Conservation (phyloP, 169 alveolate species). For the Plasmodium relictum region DNA sequence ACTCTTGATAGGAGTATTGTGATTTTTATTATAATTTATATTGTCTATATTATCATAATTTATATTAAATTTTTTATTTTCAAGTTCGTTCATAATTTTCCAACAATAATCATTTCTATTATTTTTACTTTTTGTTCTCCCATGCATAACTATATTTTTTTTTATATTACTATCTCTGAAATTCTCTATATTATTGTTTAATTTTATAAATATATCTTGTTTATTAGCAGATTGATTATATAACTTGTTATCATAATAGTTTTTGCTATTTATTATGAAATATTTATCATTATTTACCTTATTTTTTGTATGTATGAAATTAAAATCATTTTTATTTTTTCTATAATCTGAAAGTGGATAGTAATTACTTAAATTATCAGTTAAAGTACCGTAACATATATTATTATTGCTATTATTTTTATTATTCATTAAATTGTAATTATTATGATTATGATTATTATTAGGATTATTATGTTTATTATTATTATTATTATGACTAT, state of each 20-base stretch:
- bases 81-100: no score
- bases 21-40: no score
- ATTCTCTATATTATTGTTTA: not conserved
- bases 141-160: not conserved
- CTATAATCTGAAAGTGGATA: not conserved
- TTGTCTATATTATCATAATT: no score
- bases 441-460: not conserved
- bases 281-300: no score
- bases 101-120: no score
- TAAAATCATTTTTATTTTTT: not conserved
- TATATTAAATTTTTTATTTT: no score
- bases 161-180: not conserved
- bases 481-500: not conserved
- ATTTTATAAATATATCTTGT: not conserved
- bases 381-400: no score
- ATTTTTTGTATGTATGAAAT: not conserved
- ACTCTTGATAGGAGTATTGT: no score
- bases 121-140: not conserved
- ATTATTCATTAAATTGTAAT: not conserved
- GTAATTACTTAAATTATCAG: no score
- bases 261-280: not conserved
- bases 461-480: not conserved
- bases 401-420: not conserved
- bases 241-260: not conserved
- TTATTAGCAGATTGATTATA: not conserved